phyloP scores from a whole-genome alignment of 371 early-diverging fungal genomes.

The Phascolomyces articulosus region DNA sequence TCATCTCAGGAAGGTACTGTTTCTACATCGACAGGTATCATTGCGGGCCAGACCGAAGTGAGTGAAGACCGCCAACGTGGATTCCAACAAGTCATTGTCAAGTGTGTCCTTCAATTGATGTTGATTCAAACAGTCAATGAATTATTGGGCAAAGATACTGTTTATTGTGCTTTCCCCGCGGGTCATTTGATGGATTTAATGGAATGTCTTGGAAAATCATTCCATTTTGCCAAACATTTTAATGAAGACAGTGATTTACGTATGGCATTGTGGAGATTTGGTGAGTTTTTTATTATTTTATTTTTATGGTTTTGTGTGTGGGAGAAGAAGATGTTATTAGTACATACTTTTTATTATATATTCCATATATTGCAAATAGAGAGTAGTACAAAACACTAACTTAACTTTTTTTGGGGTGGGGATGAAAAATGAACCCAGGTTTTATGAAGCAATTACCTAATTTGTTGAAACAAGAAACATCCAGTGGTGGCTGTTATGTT shows the following conservation, averaged over 20 bases:
- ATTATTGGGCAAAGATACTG: conserved; percentile 57
- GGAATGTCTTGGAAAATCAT: conserved; percentile 81
- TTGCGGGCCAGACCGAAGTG: conserved; percentile 15
- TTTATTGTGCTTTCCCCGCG: conserved; percentile 65
- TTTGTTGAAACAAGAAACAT: conserved; percentile 79
- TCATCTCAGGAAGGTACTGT: conserved; percentile 1
- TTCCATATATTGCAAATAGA: no score
- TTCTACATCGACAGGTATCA: no score
- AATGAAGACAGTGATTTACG: conserved; percentile 82
- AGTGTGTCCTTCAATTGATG: conserved; percentile 79
- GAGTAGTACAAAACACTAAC: neutral
- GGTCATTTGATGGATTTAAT: conserved; percentile 68
- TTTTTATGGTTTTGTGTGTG: no score
- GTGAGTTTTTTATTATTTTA: conserved; percentile 22
- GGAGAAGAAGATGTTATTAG: no score
- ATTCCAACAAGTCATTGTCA: conserved; percentile 78
- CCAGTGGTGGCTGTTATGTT: conserved; percentile 56
- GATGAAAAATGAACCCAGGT: no score
- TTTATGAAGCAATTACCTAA: conserved; percentile 90
- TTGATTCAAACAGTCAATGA: conserved; percentile 81
- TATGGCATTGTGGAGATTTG: conserved; percentile 75
- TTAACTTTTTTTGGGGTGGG: neutral
- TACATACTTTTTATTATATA: no score
- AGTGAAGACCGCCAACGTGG: conserved; percentile 61
- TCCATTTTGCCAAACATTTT: conserved; percentile 82